Percentiles rank a stretch among this genome's conserved stretches.
phyloP scores from a whole-genome alignment of 345 rosid genomes.

The Brassica nigra region DNA sequence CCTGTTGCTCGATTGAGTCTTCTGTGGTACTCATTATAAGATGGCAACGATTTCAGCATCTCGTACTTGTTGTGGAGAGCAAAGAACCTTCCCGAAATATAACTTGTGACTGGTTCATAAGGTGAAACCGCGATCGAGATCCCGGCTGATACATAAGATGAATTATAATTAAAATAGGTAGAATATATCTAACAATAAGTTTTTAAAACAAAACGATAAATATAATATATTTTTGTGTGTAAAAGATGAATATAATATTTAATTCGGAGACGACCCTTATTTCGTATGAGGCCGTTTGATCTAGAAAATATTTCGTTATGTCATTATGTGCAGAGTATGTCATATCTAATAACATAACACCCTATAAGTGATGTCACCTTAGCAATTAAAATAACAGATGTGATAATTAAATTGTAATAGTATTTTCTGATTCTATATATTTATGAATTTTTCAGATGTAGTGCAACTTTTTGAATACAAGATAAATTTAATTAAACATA shows the following conservation, averaged over 20 bases:
- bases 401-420: background rate
- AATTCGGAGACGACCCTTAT: background rate
- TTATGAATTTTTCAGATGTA: background rate
- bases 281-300: background rate
- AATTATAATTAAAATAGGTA: background rate
- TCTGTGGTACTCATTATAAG: slow-evolving; percentile 21
- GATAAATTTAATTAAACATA: background rate
- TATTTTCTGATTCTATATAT: background rate
- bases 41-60: slow-evolving; percentile 19
- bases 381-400: background rate
- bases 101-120: slow-evolving; percentile 9
- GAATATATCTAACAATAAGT: background rate
- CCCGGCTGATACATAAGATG: slow-evolving; percentile 1
- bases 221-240: too few species aligned
- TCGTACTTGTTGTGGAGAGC: slow-evolving; percentile 12
- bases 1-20: slow-evolving; percentile 27
- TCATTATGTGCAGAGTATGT: background rate
- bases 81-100: background rate
- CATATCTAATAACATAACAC: background rate
- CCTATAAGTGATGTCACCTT: background rate
- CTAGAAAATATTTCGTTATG: background rate
- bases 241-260: background rate
- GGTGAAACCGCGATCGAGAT: slow-evolving; percentile 12
- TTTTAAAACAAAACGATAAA: background rate
- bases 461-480: background rate